Conservation (phyloP, 176 grass and related monocot genomes). For the Guadua angustifolia region DNA sequence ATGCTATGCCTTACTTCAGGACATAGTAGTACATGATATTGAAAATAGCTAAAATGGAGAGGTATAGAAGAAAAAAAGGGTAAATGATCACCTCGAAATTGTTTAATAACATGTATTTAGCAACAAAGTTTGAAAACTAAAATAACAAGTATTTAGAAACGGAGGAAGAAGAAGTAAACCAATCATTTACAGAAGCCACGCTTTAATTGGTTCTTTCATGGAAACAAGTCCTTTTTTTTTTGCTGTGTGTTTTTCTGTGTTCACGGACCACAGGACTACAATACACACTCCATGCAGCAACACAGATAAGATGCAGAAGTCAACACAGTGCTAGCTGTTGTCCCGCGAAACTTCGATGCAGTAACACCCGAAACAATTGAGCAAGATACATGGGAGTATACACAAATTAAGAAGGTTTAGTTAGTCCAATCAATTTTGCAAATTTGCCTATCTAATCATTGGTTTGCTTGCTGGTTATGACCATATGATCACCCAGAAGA, state of each 20-base stretch:
- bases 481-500: constrained; percentile 4
- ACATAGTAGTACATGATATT: too few relatives aligned
- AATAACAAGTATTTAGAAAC: not conserved
- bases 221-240: not conserved
- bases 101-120: too few relatives aligned
- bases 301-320: too few relatives aligned
- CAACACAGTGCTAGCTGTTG: too few relatives aligned
- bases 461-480: not conserved
- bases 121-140: too few relatives aligned
- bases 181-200: not conserved
- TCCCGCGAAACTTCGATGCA: too few relatives aligned
- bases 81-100: too few relatives aligned
- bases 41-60: too few relatives aligned
- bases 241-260: not conserved
- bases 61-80: too few relatives aligned
- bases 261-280: not conserved
- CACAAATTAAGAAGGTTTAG: not conserved
- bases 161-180: not conserved
- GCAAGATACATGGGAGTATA: too few relatives aligned
- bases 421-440: not conserved
- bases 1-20: too few relatives aligned
- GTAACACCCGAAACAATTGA: too few relatives aligned
- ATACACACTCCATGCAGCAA: not conserved
- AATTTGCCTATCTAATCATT: constrained; percentile 16
- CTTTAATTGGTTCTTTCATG: not conserved